These are phyloP conservation scores for Capsella bursapastoris DNA, from an alignment of 345 rosid species.

Conservation along the genomic window DNA sequence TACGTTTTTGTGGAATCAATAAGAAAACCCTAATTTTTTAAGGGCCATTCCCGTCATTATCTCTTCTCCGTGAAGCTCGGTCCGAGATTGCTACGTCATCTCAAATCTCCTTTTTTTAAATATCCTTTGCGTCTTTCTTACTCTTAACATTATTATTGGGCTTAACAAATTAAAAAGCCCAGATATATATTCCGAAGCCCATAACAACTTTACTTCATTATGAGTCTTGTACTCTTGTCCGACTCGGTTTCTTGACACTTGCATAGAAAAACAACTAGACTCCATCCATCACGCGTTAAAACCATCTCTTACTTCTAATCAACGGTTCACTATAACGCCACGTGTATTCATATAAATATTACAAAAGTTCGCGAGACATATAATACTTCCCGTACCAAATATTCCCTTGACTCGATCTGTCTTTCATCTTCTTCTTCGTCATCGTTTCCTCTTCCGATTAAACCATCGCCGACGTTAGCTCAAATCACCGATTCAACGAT, in stretches of 20 bases:
- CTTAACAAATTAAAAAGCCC: constrained; percentile 14
- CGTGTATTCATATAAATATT: not conserved
- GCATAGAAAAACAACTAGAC: not conserved
- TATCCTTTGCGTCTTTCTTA: constrained; percentile 32
- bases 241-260: constrained; percentile 8
- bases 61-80: constrained; percentile 33
- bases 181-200: not conserved
- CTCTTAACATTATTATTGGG: constrained; percentile 20
- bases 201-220: too few relatives aligned
- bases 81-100: constrained; percentile 41
- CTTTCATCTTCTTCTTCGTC: constrained; percentile 25
- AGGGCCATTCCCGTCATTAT: constrained; percentile 34
- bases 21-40: constrained; percentile 37
- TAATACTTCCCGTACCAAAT: constrained; percentile 14
- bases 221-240: not conserved
- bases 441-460: constrained; percentile 20
- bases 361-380: constrained; percentile 20
- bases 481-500: constrained; percentile 45
- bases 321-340: not conserved
- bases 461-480: constrained; percentile 19
- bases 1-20: constrained; percentile 12
- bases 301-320: constrained; percentile 5
- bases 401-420: constrained; percentile 39
- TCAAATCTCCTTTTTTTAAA: constrained; percentile 3
- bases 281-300: constrained; percentile 30